Conservation (phyloP, 1,284 basidiomycete species). For the Cutaneotrichosporon sp. region DNA sequence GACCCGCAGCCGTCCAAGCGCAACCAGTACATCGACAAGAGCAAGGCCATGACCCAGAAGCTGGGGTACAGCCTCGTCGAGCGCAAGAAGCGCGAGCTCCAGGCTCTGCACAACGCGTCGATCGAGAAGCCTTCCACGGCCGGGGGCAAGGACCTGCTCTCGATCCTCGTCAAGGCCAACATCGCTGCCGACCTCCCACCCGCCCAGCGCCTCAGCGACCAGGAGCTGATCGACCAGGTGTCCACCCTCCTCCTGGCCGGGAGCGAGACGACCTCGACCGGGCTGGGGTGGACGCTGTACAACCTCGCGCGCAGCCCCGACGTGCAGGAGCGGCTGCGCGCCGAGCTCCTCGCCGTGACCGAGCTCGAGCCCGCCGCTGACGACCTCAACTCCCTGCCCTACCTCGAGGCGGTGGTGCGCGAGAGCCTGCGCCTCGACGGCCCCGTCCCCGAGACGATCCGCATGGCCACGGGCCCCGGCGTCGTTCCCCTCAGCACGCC, state of each 20-base stretch:
- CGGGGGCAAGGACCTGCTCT: conserved; percentile 42
- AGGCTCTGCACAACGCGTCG: conserved; percentile 34
- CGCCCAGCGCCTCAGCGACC: conserved; percentile 62
- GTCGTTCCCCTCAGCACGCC: conserved; percentile 62
- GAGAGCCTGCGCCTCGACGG: conserved; percentile 68
- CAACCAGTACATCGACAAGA: not conserved
- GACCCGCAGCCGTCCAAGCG: not conserved
- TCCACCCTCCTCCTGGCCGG: conserved; percentile 67
- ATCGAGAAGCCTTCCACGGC: conserved; percentile 54
- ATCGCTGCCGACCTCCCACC: conserved; percentile 59
- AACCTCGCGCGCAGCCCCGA: conserved; percentile 61
- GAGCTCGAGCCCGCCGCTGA: conserved; percentile 49
- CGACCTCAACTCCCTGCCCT: conserved; percentile 56
- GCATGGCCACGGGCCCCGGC: conserved; percentile 61
- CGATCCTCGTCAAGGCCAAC: conserved; percentile 62
- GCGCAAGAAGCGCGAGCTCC: conserved; percentile 32
- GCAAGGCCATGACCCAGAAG: not conserved
- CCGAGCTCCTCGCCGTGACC: conserved; percentile 55
- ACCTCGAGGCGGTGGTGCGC: conserved; percentile 65
- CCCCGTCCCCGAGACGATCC: conserved; percentile 67
- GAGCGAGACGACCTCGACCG: conserved; percentile 73
- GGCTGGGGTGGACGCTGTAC: conserved; percentile 71
- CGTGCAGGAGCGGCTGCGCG: conserved; percentile 62
- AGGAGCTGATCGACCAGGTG: conserved; percentile 72
- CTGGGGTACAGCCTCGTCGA: not conserved